These are phyloP conservation scores for Paramyrothecium roridum DNA, from an alignment of 2,329 filamentous ascomycete genomes.

Conservation along the genomic window DNA sequence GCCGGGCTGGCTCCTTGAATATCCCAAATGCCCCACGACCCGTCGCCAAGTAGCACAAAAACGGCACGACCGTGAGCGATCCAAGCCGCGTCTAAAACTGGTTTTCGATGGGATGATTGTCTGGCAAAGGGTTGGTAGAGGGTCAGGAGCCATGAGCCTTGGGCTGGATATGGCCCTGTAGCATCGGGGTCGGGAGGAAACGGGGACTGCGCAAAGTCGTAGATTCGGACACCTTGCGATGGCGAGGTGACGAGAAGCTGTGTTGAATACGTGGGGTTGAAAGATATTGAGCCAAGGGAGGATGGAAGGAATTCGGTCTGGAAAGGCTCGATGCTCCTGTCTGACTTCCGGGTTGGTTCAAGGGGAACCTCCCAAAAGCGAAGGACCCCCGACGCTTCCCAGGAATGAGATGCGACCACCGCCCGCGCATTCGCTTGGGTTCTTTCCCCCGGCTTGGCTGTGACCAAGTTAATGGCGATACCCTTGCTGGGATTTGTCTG, in stretches of 20 bases:
- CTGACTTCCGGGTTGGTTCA: conserved; percentile 29
- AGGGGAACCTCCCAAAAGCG: conserved; percentile 57
- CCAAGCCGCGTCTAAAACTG: conserved; percentile 61
- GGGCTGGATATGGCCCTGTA: conserved; percentile 48
- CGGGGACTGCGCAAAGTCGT: conserved; percentile 55
- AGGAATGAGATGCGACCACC: conserved; percentile 58
- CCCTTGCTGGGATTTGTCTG: conserved; percentile 52
- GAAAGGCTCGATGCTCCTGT: conserved; percentile 43
- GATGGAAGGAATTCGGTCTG: conserved; percentile 57
- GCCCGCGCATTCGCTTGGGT: conserved; percentile 33
- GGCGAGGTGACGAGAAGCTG: conserved; percentile 57
- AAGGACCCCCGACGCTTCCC: conserved; percentile 56
- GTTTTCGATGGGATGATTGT: conserved; percentile 49
- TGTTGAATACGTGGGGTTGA: conserved; percentile 57
- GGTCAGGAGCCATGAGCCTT: conserved; percentile 63
- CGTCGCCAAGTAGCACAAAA: conserved; percentile 56
- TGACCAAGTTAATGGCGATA: conserved; percentile 51
- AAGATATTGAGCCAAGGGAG: conserved; percentile 53
- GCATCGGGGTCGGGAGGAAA: conserved; percentile 49
- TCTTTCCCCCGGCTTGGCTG: conserved; percentile 36
- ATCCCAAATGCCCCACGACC: conserved; percentile 68
- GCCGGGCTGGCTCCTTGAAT: conserved; percentile 55
- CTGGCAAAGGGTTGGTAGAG: conserved; percentile 56
- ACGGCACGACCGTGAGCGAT: conserved; percentile 58
- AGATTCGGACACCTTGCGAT: conserved; percentile 56